Base-by-base conservation (phyloP, 441 rosid genomes). In the Adansonia grandidieri region DNA sequence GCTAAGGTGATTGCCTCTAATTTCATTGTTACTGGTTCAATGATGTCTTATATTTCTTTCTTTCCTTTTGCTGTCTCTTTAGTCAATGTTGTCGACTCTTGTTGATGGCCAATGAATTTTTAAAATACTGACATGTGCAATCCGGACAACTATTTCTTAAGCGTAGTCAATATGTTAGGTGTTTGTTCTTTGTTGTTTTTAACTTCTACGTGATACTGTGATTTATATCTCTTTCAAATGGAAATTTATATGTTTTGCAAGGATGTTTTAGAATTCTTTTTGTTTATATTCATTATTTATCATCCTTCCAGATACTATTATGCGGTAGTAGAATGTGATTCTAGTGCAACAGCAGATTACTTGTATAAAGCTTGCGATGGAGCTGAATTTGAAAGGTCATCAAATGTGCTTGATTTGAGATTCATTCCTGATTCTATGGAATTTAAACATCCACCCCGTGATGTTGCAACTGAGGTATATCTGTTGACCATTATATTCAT, bases 321-420 rank as follows among this genome's bases (percentile, higher is more conserved):
- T 84, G 98, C 92, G 62, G 97, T 92, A 10, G 97, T 92, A 47
- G 97, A 86, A 84, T 96, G 97, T 83, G 93, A 94, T 85, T 89
- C 96, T 9, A 79, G 77, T 80, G 88, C 96, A 64, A 94, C 98
- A 20, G 96, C 97, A 51, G 97, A 94, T 80, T 81, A 86, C 87
- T 85, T 96, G 68, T 93, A 93, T 82, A 91, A 88, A 77, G 77
- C 86, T 63, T 92, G 99, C 77, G 97, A 96, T 87, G 99, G 98
- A 63, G 76, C 81, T 67, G 99, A 96, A 85, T 90, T 96, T 83
- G 99, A 90, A 86, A 90, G 94, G 80, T 92, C 99, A 40, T 87
- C 99, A n/a, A 96, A 93, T 89, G 93, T 91, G 81, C 92, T 96
- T 48, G 99, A 96, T 79, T 84, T 96, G 73, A 91, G 98, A 85